Base-by-base conservation (phyloP, 169 alveolate species). In the Hepatocystis sp. region DNA sequence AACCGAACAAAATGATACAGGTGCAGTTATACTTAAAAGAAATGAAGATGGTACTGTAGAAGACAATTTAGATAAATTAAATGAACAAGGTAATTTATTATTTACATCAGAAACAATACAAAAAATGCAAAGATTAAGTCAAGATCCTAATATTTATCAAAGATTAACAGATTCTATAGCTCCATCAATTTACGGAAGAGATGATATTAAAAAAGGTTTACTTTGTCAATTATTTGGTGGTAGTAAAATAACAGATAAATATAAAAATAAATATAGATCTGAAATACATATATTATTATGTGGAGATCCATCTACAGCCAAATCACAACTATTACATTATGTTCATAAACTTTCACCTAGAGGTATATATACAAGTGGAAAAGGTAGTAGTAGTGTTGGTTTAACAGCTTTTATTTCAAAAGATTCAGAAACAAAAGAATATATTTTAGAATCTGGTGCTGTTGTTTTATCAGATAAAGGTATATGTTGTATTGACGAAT, bases 221-320 rank as follows among this genome's bases (percentile, higher is more conserved):
- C 76, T 98, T 46, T 97, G 99, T 84, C 98, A 98, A 91, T 91
- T 98, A 19, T 98, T 98, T 68, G 99, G 99, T n/a, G 99, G 99
- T 32, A 93, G 97, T 53, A 93, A 84, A 68, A 96, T 95, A 13
- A 76, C 88, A 0, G 94, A 92, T 21, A 58, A 88, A 56, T 58
- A 55, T 34, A 85, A 88, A 42, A 91, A 85, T 64, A 85, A 85
- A 92, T 58, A 85, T 34, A 88, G 99, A 90, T 96, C 98, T 4
- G 99, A 98, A 84, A 95, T 99, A 46, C 98, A 99, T 92, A 93
- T 98, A 25, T 93, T 99, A 66, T 93, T 99, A 19, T 97, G 99
- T 61, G 99, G 99, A 34, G 99, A 99, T 89, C 99, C 99, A 2
- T 97, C 99, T 2, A 98, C 99, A 17, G 99, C 99, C 30, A 99